These are phyloP conservation scores for Tolypocladium sp. DNA, from an alignment of 2,329 filamentous ascomycete genomes.

Conservation along the genomic window DNA sequence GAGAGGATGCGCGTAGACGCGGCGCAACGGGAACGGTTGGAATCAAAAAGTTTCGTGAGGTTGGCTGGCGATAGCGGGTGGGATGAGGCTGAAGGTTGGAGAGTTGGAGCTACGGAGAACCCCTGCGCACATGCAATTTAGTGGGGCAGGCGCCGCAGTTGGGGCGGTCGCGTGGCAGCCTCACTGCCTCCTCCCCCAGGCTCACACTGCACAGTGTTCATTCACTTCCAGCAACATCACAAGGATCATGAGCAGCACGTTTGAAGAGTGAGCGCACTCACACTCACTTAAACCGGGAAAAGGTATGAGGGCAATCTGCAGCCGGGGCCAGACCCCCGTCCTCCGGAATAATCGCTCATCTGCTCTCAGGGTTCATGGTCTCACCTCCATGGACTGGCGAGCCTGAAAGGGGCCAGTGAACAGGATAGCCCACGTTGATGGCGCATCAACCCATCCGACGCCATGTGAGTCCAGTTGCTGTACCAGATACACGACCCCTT, in stretches of 20 bases:
- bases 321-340: not conserved
- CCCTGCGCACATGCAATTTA: not conserved
- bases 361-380: conserved; percentile 3
- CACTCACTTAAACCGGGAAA: not conserved
- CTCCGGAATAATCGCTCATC: not conserved
- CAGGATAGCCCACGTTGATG: not conserved
- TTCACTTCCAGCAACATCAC: not conserved
- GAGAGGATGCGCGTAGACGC: not conserved
- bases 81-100: not conserved
- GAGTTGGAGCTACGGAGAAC: not conserved
- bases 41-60: not conserved
- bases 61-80: not conserved
- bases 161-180: not conserved
- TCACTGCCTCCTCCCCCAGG: not conserved
- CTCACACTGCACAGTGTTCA: not conserved
- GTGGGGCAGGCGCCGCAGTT: not conserved
- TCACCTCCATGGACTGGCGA: conserved; percentile 6
- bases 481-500: not conserved
- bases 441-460: not conserved
- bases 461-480: not conserved
- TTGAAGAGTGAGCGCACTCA: not conserved
- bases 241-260: not conserved
- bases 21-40: not conserved
- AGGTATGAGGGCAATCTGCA: not conserved
- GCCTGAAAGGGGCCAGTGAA: conserved; percentile 5